Conservation (phyloP, 148 eudicot species). For the Camellia sinensis region DNA sequence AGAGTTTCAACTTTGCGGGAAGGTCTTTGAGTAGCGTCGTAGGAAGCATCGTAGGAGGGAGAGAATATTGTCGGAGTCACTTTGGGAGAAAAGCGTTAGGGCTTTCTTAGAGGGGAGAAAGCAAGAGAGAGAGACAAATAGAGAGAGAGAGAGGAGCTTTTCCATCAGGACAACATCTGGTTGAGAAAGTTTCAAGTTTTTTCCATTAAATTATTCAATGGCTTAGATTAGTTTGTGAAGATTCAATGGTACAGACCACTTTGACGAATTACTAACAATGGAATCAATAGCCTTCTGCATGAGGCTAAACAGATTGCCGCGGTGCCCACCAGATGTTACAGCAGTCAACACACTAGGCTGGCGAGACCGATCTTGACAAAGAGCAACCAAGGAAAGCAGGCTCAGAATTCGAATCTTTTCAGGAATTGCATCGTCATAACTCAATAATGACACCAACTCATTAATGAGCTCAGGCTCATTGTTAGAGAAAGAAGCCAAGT, state of each 20-base stretch:
- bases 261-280: constrained; percentile 61
- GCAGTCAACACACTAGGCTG: constrained; percentile 85
- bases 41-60: too few species aligned
- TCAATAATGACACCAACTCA: constrained; percentile 82
- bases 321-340: constrained; percentile 98
- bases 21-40: too few species aligned
- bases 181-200: too few species aligned
- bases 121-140: too few species aligned
- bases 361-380: constrained; percentile 88
- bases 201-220: too few species aligned
- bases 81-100: too few species aligned
- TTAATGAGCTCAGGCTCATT: constrained; percentile 93
- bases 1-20: too few species aligned
- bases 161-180: too few species aligned
- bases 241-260: constrained; percentile 50
- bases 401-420: constrained; percentile 80
- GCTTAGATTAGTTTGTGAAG: too few species aligned
- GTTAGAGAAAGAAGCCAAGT: constrained; percentile 76
- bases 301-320: constrained; percentile 93
- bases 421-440: constrained; percentile 79
- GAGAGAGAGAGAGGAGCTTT: too few species aligned
- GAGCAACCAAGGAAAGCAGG: constrained; percentile 82
- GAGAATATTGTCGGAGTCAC: too few species aligned
- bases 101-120: too few species aligned
- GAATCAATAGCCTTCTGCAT: constrained; percentile 96